Evolutionary conservation across 192 early-diverging fungal species (phyloP).

Genomic region (Mortierella antarctica): DNA sequence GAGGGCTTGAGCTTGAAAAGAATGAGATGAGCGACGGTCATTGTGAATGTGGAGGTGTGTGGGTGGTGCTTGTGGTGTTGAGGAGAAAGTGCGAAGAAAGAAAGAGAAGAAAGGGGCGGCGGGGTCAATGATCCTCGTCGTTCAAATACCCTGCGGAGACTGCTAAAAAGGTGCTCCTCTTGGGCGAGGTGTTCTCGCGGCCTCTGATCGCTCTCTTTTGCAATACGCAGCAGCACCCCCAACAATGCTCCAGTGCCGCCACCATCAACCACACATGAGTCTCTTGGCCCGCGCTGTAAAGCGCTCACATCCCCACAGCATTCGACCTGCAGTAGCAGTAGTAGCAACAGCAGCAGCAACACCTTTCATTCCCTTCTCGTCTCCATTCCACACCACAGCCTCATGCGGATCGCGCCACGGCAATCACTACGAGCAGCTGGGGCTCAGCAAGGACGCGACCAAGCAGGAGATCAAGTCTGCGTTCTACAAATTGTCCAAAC

Average conservation of each 20-base stretch:
- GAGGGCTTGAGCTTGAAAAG: conserved; percentile 45
- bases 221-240: too few species aligned
- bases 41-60: neutral
- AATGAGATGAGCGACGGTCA: conserved; percentile 37
- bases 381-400: neutral
- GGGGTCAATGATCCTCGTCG: neutral
- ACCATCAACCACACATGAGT: neutral
- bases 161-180: too few species aligned
- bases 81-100: neutral
- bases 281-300: neutral
- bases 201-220: too few species aligned
- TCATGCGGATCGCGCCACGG: neutral
- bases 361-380: neutral
- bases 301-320: neutral
- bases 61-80: neutral
- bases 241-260: too few species aligned
- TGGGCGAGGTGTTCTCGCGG: too few species aligned
- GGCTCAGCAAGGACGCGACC: conserved; percentile 51
- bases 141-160: too few species aligned
- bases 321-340: neutral
- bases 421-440: conserved; percentile 61
- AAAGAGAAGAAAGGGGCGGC: neutral
- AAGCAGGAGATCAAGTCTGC: conserved; percentile 72
- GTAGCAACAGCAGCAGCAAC: neutral
- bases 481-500: conserved; percentile 81